Evolutionary conservation across 2,329 filamentous ascomycete genomes (phyloP), one percentile per base, ranked within the genome.

Genomic region (Xylaria sp.): DNA sequence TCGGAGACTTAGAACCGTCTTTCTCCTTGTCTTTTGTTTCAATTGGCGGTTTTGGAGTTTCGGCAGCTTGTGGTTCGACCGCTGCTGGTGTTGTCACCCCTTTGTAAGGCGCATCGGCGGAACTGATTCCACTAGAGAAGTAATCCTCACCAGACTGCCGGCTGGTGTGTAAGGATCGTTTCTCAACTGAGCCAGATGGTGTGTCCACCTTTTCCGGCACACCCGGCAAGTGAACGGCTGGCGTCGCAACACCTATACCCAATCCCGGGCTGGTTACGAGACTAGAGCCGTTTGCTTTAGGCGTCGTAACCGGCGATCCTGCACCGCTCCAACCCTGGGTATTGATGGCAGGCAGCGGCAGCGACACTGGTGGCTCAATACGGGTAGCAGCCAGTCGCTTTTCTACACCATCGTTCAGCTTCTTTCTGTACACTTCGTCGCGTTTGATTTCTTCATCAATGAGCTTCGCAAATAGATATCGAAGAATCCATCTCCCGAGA

Each of bases 401-500:
- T 69, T 90, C 88, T 4, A 87, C 83, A 17, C 81, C 84, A 39
- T 89, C 86, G 60, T 93, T 87, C 7, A 97, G 82, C 54, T 87
- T 86, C 53, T 88, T 84, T n/a, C 95, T 88, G 77, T 92, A 89
- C 0, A 81, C 83, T 75, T 92, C 89, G 76, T 99, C 96, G 61
- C 93, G 89, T 71, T 87, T 90, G 73, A 97, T 92, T 78, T 98
- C 93, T 78, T 98, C 94, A 69, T 97, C 92, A 62, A 99, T 92
- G 50, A 98, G 84, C 64, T 92, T 92, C 9, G 91, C 90, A 81
- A 99, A 99, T 0, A 99, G 85, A 79, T 98, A 97, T 39, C 96
- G 89, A 68, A 99, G 82, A 54, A 98, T 89, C 96, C 96, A 99
- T 84, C 97, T 97, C 8, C 96, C 96, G 54, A 98, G 89, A 76